Evolutionary conservation across 2,329 filamentous ascomycete genomes (phyloP).

Genomic region (Thielaviopsis musarum): DNA sequence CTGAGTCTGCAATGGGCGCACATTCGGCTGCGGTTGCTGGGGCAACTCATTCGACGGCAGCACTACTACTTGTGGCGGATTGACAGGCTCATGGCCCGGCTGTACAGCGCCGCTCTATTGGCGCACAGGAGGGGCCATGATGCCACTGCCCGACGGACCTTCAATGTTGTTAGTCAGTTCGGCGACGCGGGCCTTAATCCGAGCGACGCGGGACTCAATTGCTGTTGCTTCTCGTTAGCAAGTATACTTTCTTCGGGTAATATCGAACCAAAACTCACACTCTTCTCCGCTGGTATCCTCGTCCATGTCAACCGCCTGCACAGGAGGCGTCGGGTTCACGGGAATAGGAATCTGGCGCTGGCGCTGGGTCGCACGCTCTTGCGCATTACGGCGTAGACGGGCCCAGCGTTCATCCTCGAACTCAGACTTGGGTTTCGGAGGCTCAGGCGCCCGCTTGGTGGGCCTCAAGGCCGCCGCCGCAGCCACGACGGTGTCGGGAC

Average conservation of each 20-base stretch:
- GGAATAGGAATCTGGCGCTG: conserved; percentile 48
- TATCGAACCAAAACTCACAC: conserved; percentile 45
- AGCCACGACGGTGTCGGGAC: conserved; percentile 15
- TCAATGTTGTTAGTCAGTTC: conserved; percentile 83
- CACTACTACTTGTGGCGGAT: neutral
- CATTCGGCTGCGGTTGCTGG: neutral
- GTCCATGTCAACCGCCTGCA: conserved; percentile 35
- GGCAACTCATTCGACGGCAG: neutral
- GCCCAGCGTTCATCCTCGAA: conserved; percentile 66
- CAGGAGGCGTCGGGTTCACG: conserved; percentile 16
- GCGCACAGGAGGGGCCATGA: conserved; percentile 18
- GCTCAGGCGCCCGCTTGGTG: conserved; percentile 15
- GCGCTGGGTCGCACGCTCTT: conserved; percentile 53
- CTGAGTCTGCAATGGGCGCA: neutral
- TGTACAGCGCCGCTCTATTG: conserved; percentile 4
- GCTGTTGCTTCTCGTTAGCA: conserved; percentile 33
- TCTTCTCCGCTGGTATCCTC: conserved; percentile 93
- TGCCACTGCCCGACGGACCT: conserved; percentile 24
- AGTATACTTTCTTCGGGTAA: neutral
- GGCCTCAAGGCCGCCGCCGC: conserved; percentile 16
- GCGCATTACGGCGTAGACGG: conserved; percentile 87
- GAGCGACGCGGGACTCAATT: conserved; percentile 88
- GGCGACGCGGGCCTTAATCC: conserved; percentile 93
- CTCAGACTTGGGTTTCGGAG: conserved; percentile 22
- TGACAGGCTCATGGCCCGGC: neutral